Base-by-base conservation (phyloP, 2,329 filamentous ascomycete genomes). In the Colletotrichum tropicale region DNA sequence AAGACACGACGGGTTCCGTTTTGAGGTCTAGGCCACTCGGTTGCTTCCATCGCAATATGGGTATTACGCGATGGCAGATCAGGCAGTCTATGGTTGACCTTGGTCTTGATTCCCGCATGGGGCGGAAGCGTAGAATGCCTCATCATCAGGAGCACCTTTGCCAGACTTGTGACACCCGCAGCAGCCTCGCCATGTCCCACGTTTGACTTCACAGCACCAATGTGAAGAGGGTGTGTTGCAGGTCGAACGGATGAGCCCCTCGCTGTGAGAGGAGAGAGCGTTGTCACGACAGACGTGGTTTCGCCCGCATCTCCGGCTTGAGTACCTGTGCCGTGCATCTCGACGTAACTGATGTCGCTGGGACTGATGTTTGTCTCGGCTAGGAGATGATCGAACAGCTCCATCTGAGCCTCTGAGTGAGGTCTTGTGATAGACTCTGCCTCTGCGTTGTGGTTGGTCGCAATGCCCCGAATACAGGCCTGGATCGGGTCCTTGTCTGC, bases 101-200 rank as follows among this genome's bases (percentile, higher is more conserved):
- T 85, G 2, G 83, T 87, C 83, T 94, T 94, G 85, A 95, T 93
- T 10, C 93, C 93, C 24, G 90, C 87, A 75, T 95, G 93, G 0
- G 78, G 78, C 6, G 74, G 71, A 13, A 78, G 74, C 1, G 70
- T 62, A 0, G 70, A 75, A 13, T 70, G 67, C 55, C 76, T 77
- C 34, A 79, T 58, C 15, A 55, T 43, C n/a, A 78, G 9, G 1
- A 77, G 48, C 2, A 69, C 58, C 30, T 79, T 79, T 1, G 78
- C 52, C 0, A 79, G 8, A 18, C 77, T 73, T 0, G 76, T 74
- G 2, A 80, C 26, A 2, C 77, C 79, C 3, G 70, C 71, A 15
- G 74, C 71, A n/a, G 69, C 69, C 48, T 74, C 72, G 1, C 70
- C 69, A 8, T 79, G 77, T 4, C 78, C 79, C 2, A 80, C 36